phyloP scores from a whole-genome alignment of 1,284 basidiomycete genomes.

The Ustilago sp. region DNA sequence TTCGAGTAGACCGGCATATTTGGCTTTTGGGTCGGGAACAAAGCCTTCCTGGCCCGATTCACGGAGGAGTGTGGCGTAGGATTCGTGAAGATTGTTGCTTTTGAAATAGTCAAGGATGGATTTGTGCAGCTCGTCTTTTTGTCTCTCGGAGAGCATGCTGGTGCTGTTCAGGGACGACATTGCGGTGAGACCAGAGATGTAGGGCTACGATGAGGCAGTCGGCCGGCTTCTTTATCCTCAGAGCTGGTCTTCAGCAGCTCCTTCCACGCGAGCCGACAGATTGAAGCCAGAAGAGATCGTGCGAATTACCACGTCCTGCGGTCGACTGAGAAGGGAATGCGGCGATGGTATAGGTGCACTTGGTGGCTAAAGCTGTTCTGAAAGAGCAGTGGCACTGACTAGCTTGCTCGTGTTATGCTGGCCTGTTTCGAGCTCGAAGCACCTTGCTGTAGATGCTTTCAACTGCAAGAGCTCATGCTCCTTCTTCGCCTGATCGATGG shows the following conservation, averaged over 20 bases:
- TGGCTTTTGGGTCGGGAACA: slow-evolving; percentile 82
- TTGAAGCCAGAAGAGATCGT: too few relatives aligned
- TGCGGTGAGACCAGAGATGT: background rate
- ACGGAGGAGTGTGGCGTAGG: slow-evolving; percentile 77
- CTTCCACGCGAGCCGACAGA: too few relatives aligned
- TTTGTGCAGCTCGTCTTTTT: slow-evolving; percentile 87
- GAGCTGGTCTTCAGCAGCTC: too few relatives aligned
- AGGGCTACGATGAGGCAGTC: background rate
- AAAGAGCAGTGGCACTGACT: too few relatives aligned
- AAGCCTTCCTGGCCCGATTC: slow-evolving; percentile 76
- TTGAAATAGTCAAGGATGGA: slow-evolving; percentile 86
- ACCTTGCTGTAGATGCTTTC: background rate
- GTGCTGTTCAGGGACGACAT: slow-evolving; percentile 52
- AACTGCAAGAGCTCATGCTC: slow-evolving; percentile 2
- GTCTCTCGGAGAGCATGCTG: slow-evolving; percentile 77
- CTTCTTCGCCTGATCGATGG: background rate
- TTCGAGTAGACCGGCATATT: slow-evolving; percentile 84
- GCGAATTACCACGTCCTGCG: too few relatives aligned
- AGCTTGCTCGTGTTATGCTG: too few relatives aligned
- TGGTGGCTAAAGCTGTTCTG: too few relatives aligned
- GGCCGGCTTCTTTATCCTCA: too few relatives aligned
- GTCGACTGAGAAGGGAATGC: too few relatives aligned
- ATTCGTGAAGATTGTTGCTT: slow-evolving; percentile 75
- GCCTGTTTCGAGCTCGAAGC: background rate
- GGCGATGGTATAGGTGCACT: too few relatives aligned